These are phyloP conservation scores for Annulohypoxylon stygium DNA, from an alignment of 495 filamentous ascomycete genomes.

Conservation along the genomic window DNA sequence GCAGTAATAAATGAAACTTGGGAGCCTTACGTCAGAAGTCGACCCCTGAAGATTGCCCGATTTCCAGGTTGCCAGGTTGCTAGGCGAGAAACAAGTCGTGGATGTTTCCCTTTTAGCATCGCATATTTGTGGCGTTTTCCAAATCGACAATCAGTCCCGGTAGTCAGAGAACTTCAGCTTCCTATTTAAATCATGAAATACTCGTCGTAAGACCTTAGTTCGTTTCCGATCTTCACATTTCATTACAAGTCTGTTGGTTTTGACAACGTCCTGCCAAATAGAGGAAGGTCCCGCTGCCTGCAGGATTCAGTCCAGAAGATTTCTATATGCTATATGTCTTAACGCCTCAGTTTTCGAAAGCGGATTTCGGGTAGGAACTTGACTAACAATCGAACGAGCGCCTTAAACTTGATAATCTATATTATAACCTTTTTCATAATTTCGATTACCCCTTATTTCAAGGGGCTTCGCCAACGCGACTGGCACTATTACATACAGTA, in stretches of 20 bases:
- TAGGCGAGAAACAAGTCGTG: not conserved
- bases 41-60: conserved; percentile 20
- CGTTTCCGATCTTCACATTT: not conserved
- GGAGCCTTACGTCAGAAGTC: conserved; percentile 20
- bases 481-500: conserved; percentile 2
- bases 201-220: not conserved
- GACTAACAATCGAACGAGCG: not conserved
- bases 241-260: not conserved
- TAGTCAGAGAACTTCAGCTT: conserved; percentile 5
- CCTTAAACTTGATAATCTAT: not conserved
- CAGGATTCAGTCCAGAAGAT: conserved; percentile 17
- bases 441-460: not conserved
- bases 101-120: not conserved
- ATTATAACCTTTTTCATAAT: not conserved
- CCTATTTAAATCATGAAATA: conserved; percentile 7
- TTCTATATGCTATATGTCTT: not conserved
- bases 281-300: conserved; percentile 2
- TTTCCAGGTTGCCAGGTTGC: no score
- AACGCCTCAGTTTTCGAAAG: not conserved
- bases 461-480: conserved; percentile 1
- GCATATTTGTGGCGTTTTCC: not conserved
- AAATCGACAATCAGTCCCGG: conserved; percentile 13
- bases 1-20: not conserved
- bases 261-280: conserved; percentile 23
- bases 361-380: not conserved